Conservation (phyloP, 1,139 yeast species). For the Saccharomyces hybrid region DNA sequence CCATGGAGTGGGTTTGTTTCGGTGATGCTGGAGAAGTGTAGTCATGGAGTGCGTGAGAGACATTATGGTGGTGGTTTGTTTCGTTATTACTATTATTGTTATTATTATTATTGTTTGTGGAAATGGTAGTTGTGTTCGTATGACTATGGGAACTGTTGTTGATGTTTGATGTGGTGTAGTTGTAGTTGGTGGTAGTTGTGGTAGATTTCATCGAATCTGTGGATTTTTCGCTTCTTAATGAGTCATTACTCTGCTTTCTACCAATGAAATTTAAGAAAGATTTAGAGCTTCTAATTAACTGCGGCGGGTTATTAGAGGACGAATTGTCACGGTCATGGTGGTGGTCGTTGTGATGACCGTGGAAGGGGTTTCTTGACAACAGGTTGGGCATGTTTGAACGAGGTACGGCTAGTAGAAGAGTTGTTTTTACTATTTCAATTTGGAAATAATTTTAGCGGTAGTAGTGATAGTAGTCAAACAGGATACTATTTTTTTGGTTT, state of each 20-base stretch:
- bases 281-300: slow-evolving; percentile 18
- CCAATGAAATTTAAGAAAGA: slow-evolving; percentile 25
- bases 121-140: slow-evolving; percentile 1
- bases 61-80: slow-evolving; percentile 5
- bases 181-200: not conserved
- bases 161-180: not conserved
- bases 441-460: not conserved
- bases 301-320: slow-evolving; percentile 5
- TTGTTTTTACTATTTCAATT: not conserved
- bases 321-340: slow-evolving; percentile 4
- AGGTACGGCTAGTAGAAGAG: not conserved
- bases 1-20: slow-evolving; percentile 51
- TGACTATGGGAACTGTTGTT: slow-evolving; percentile 4
- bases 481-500: not conserved
- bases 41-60: slow-evolving; percentile 1
- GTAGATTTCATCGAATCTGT: slow-evolving; percentile 15
- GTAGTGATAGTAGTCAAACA: not conserved
- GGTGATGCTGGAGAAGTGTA: slow-evolving; percentile 16
- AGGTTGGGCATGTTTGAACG: slow-evolving; percentile 16
- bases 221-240: slow-evolving; percentile 25
- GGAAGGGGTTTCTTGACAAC: slow-evolving; percentile 24
- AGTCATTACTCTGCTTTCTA: slow-evolving; percentile 25
- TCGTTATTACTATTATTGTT: not conserved
- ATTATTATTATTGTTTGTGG: slow-evolving; percentile 1
- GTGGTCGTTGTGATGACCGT: slow-evolving; percentile 14